These are phyloP conservation scores for Backusella tarrabulga DNA, from an alignment of 192 early-diverging fungal species.

Conservation along the genomic window DNA sequence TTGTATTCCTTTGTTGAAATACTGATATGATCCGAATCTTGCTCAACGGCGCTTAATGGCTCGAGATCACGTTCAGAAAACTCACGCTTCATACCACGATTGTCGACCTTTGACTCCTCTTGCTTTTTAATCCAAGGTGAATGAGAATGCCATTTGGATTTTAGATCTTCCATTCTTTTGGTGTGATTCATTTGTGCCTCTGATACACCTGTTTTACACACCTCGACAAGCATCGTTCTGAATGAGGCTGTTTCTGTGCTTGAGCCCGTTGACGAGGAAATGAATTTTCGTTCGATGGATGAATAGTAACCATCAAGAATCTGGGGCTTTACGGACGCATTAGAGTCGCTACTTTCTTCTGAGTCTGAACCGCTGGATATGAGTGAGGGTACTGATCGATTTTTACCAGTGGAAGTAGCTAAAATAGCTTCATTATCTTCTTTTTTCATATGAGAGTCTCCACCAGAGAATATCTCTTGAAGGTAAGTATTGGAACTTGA, in stretches of 20 bases:
- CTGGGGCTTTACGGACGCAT: background rate
- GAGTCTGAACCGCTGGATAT: background rate
- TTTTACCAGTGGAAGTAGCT: background rate
- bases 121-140: constrained; percentile 10
- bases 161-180: constrained; percentile 1
- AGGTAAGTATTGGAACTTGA: constrained; percentile 46
- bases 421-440: background rate
- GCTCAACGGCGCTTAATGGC: background rate
- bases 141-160: background rate
- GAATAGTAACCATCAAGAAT: constrained; percentile 22
- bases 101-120: background rate
- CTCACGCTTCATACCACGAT: background rate
- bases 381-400: background rate
- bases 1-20: constrained; percentile 8
- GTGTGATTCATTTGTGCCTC: background rate
- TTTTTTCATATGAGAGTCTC: background rate
- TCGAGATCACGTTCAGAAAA: background rate
- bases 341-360: background rate
- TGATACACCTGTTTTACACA: constrained; percentile 3
- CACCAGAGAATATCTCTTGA: constrained; percentile 20
- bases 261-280: constrained; percentile 19
- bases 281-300: constrained; percentile 26
- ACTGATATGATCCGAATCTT: background rate
- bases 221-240: constrained; percentile 25
- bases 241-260: constrained; percentile 24